Conservation (phyloP, 768 basidiomycete genomes). For the Neoboletus subvelutipes region DNA sequence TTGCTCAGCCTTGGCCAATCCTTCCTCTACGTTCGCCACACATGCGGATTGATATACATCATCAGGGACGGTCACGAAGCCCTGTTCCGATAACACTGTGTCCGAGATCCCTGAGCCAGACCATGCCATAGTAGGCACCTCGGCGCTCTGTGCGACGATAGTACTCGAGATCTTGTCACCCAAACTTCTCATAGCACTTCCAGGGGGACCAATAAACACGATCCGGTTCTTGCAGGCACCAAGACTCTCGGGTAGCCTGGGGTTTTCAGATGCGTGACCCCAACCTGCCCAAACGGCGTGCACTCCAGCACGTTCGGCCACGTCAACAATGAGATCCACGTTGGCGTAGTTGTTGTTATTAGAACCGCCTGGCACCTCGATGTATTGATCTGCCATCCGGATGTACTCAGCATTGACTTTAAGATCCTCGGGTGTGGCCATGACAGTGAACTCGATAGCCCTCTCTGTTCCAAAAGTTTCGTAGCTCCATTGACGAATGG, state of each 20-base stretch:
- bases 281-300: slow-evolving; percentile 99
- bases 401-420: slow-evolving; percentile 99
- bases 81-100: slow-evolving; percentile 77
- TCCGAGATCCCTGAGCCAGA: slow-evolving; percentile 93
- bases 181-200: slow-evolving; percentile 97
- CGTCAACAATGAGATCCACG: slow-evolving; percentile 97
- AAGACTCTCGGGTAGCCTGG: slow-evolving; percentile 90
- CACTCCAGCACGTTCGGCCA: slow-evolving; percentile 95
- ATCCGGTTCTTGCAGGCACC: slow-evolving; percentile 92
- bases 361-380: slow-evolving; percentile 96
- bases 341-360: slow-evolving; percentile 99
- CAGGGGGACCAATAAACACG: slow-evolving; percentile 98
- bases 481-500: slow-evolving; percentile 99
- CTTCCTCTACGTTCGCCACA: slow-evolving; percentile 84
- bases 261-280: slow-evolving; percentile 99
- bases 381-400: slow-evolving; percentile 98
- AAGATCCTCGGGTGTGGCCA: slow-evolving; percentile 98
- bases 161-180: slow-evolving; percentile 99
- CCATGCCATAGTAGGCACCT: slow-evolving; percentile 99
- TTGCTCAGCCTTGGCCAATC: slow-evolving; percentile 74
- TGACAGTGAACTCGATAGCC: slow-evolving; percentile 97
- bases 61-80: slow-evolving; percentile 94
- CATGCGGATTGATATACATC: slow-evolving; percentile 87
- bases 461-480: slow-evolving; percentile 97
- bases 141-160: slow-evolving; percentile 94